Conservation (phyloP, 306 rosid species). For the Malus domestica region DNA sequence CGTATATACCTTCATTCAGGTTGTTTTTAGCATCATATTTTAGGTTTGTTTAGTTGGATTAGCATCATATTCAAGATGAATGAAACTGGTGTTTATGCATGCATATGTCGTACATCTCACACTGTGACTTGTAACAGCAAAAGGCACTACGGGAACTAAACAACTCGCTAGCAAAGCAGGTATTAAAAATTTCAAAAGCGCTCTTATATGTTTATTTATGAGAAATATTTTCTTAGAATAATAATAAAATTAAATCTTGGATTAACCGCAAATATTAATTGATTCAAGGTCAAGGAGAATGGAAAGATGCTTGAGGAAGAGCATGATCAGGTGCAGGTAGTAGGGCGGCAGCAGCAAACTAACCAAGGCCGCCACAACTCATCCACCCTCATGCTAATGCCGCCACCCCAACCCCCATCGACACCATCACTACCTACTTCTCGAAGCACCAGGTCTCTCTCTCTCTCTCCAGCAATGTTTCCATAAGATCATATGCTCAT, state of each 20-base stretch:
- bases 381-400: slow-evolving; percentile 27
- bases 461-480: not conserved
- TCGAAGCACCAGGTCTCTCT: slow-evolving; percentile 37
- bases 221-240: not conserved
- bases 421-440: slow-evolving; percentile 30
- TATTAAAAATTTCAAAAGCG: not conserved
- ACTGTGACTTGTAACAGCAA: slow-evolving; percentile 41
- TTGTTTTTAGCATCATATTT: not conserved
- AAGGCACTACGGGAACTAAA: slow-evolving; percentile 62
- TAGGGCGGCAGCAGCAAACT: slow-evolving; percentile 14
- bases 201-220: not conserved
- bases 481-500: not conserved
- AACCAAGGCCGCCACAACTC: slow-evolving; percentile 24
- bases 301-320: slow-evolving; percentile 20
- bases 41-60: not conserved
- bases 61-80: not conserved
- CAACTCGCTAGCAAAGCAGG: slow-evolving; percentile 54
- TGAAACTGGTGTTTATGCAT: not conserved
- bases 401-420: slow-evolving; percentile 16
- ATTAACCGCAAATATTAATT: not conserved
- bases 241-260: not conserved
- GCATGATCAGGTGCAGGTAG: slow-evolving; percentile 14
- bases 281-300: slow-evolving; percentile 48
- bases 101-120: not conserved
- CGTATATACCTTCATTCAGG: not conserved